Percentiles rank a stretch among this genome's conserved stretches.
phyloP scores from a whole-genome alignment of 179 eudicot genomes.

The Sideroxylon spinosum region DNA sequence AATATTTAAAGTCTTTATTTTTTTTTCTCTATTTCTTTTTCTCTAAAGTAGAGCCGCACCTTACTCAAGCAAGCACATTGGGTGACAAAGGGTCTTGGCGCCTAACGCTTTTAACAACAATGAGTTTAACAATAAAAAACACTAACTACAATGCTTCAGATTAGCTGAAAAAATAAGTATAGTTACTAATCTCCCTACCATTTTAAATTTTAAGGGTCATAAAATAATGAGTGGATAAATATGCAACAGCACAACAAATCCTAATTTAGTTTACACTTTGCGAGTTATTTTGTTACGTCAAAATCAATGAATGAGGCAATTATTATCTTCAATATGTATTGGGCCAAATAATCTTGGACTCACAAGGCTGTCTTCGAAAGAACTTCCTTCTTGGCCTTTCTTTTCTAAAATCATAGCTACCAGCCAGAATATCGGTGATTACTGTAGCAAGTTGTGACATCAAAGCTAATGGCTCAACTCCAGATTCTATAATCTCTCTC shows the following conservation, averaged over 20 bases:
- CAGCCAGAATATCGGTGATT: slow-evolving; percentile 93
- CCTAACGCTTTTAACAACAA: too few relatives aligned
- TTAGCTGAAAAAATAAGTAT: not conserved
- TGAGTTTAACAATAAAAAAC: not conserved
- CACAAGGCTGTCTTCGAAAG: slow-evolving; percentile 73
- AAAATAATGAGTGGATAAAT: not conserved
- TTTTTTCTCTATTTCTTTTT: too few relatives aligned
- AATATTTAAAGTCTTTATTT: too few relatives aligned
- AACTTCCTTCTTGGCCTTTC: slow-evolving; percentile 71
- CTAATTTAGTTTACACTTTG: not conserved
- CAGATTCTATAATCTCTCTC: slow-evolving; percentile 88
- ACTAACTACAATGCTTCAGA: not conserved
- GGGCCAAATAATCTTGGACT: slow-evolving; percentile 30
- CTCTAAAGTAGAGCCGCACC: too few relatives aligned
- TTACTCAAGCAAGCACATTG: too few relatives aligned
- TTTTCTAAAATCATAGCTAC: slow-evolving; percentile 65
- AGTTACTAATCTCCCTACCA: not conserved
- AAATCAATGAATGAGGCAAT: slow-evolving; percentile 6
- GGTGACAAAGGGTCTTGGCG: too few relatives aligned
- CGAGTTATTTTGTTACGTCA: not conserved
- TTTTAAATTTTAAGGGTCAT: not conserved
- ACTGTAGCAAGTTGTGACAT: slow-evolving; percentile 98
- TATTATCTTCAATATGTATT: not conserved
- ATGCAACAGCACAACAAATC: not conserved
- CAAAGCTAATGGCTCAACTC: slow-evolving; percentile 85